Base-by-base conservation (phyloP, 257 asterid species). In the Solanum piurae region DNA sequence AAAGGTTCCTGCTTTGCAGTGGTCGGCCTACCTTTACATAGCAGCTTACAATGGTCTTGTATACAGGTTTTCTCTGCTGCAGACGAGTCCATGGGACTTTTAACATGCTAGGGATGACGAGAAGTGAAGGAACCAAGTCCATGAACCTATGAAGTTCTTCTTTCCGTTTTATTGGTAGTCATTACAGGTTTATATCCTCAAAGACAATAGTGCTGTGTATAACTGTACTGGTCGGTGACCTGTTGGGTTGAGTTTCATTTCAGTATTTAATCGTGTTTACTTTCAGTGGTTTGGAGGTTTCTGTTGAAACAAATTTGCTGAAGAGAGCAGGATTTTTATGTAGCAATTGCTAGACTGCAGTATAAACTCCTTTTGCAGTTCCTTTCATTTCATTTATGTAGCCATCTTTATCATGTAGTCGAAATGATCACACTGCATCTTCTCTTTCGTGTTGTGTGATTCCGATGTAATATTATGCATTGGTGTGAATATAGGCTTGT, bases 41-140 rank as follows among this genome's bases (percentile, higher is more conserved):
- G 87, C 84, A 69, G 88, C 88, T 86, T 60, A 86, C 88, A 71
- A 73, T 86, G 66, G 36, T 73, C 83, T 86, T 86, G 84, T 73
- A 86, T 86, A 86, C 88, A 86, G 88, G 88, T 86, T 86, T 52
- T 73, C 88, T 86, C 83, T 44, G 72, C 71, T 86, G 88, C 88
- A 86, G 88, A 86, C 40, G 86, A 29, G 86, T 82, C 69, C 86
- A 29, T 38, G 3, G 69, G 86, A 46, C 86, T 82, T 82, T 20
- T 49, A 18, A 49, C 69, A 49, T 82, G 86, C 69, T 82, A 46
- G 86, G 69, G 23, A 82, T 46, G 86, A 27, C 36, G 44, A 49
- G 69, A 82, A 29, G 86, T 18, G 69, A 82, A 82, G 85, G 44
- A 82, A 29, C 20, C 25, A 33, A 82, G 86, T 82, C 21, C 69